Evolutionary conservation across 768 basidiomycete genomes (phyloP), one percentile per base, ranked within the genome.

Genomic region (Russula earlei): DNA sequence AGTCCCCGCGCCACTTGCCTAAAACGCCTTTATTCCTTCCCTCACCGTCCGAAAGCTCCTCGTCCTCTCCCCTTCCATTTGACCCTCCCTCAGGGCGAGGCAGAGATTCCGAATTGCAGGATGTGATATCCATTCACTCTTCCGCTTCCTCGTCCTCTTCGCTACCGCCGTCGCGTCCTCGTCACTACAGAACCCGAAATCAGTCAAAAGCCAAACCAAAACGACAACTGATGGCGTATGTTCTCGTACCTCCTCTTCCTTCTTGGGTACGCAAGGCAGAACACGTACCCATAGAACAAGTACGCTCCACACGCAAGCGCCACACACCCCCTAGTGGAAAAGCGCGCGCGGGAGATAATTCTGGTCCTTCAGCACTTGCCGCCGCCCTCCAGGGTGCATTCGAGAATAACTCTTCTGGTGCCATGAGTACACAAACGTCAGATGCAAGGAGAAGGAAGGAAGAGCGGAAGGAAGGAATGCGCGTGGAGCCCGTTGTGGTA

Each of bases 11-110:
- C n/a, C 44, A 25, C 22, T 10, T n/a, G 5, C 45, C 55, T 15
- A 56, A 46, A 12, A 51, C 55, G 2, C 55, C 55, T 8, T 36
- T 56, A 12, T 56, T 52, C 31, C 56, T 47, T 25, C 55, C 55
- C 31, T 56, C 49, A 4, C 49, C 55, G 3, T 40, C 55, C 11
- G 55, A 46, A n/a, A 45, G 49, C 20, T 1, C 1, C 33, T 1
- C n/a, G 7, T 1, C 17, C 14, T 8, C 34, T 15, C 15, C 0
- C 10, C n/a, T 14, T 27, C 38, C 12, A 7, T 33, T 41, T 12
- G 54, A 29, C 9, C 27, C 20, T n/a, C 36, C 25, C 14, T 22
- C 40, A 33, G 42, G 4, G 7, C 38, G 17, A 19, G 24, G 15
- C 29, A 19, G 27, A 1, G 40, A 22, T 11, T 4, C 15, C 40